Percentiles rank a stretch among this genome's conserved stretches.
Conservation (phyloP, 768 basidiomycete genomes). For the Pleurotus tuber-regium region DNA sequence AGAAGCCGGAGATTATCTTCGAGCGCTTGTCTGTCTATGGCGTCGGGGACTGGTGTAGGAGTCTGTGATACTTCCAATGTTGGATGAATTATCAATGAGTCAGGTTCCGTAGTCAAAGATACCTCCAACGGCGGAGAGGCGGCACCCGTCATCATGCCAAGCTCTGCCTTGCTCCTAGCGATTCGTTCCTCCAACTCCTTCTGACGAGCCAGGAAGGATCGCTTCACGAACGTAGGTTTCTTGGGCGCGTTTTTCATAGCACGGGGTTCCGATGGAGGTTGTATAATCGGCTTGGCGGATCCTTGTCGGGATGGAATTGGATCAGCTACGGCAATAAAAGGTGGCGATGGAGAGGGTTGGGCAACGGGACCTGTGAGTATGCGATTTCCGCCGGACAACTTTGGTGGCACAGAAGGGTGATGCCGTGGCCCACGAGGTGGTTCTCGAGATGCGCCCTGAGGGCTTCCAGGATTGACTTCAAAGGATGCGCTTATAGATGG, state of each 20-base stretch:
- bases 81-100: background rate
- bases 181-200: conserved; percentile 46
- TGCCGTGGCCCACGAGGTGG: background rate
- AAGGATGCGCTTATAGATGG: conserved; percentile 11
- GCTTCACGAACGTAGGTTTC: too few species aligned
- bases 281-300: background rate
- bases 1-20: conserved; percentile 39
- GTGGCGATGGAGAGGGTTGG: background rate
- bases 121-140: background rate
- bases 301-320: too few species aligned
- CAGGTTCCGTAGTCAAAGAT: too few species aligned
- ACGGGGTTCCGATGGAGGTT: conserved; percentile 32
- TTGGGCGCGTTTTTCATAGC: conserved; percentile 36
- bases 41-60: background rate
- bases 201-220: conserved; percentile 36
- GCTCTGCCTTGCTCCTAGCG: conserved; percentile 33
- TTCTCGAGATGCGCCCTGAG: background rate
- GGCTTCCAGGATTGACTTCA: background rate
- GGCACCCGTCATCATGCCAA: conserved; percentile 16
- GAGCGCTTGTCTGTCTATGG: conserved; percentile 31
- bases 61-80: background rate
- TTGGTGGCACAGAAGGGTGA: background rate
- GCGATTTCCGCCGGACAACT: too few species aligned
- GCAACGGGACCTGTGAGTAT: background rate
- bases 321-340: too few species aligned